These are phyloP conservation scores for Fraxinus quadrangulata DNA, from an alignment of 257 asterid species.

Conservation along the genomic window DNA sequence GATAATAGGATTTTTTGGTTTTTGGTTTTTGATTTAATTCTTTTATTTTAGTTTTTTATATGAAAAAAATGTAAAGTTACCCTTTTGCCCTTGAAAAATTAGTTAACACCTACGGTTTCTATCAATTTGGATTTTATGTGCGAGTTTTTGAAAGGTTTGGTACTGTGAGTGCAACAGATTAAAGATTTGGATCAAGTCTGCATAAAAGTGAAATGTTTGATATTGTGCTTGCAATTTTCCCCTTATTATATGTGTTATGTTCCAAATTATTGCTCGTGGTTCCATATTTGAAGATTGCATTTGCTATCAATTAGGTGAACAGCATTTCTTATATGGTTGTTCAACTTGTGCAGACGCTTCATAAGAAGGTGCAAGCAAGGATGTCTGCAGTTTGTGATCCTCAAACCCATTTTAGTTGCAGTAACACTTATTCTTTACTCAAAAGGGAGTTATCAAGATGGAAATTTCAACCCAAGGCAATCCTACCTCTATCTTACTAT, in stretches of 20 bases:
- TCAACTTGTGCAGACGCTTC: constrained; percentile 76
- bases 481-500: constrained; percentile 96
- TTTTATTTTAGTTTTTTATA: no score
- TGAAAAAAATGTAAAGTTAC: no score
- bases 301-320: not conserved
- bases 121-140: no score
- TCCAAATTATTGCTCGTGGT: not conserved
- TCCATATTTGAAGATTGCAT: not conserved
- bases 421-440: constrained; percentile 82
- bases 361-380: constrained; percentile 98
- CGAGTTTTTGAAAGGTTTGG: no score
- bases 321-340: not conserved
- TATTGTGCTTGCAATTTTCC: no score
- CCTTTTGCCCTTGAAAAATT: no score
- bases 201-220: no score
- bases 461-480: constrained; percentile 82
- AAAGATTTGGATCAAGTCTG: no score
- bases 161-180: no score
- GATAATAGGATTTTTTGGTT: no score
- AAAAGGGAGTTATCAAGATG: constrained; percentile 87
- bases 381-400: constrained; percentile 95
- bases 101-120: no score
- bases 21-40: no score
- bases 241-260: not conserved
- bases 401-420: constrained; percentile 80